phyloP scores from a whole-genome alignment of 2,329 filamentous ascomycete genomes.

The Juglanconis sp. region DNA sequence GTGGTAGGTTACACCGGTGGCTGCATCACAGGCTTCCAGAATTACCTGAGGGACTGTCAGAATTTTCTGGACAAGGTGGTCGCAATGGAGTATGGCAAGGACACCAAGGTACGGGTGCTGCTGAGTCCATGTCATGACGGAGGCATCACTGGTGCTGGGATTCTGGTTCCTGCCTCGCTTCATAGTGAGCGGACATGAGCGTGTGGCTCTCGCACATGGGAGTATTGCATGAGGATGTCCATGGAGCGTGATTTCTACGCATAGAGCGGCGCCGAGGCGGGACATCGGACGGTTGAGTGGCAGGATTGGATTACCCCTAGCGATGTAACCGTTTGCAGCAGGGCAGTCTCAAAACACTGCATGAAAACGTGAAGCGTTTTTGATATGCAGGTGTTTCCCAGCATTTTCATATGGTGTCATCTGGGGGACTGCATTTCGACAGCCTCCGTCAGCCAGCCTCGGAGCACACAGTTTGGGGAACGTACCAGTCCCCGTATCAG shows the following conservation, averaged over 20 bases:
- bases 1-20: constrained; percentile 78
- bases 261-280: not conserved
- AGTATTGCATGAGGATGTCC: not conserved
- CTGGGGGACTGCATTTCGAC: too few species aligned
- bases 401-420: too few species aligned
- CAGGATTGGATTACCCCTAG: not conserved
- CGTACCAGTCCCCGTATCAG: too few species aligned
- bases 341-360: not conserved
- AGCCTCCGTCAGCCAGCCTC: too few species aligned
- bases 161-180: constrained; percentile 49
- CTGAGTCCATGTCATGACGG: constrained; percentile 59
- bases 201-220: not conserved
- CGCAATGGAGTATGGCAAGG: constrained; percentile 33
- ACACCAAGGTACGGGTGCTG: constrained; percentile 34
- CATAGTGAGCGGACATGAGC: constrained; percentile 21
- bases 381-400: too few species aligned
- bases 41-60: constrained; percentile 70
- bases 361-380: too few species aligned
- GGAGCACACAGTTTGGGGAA: too few species aligned
- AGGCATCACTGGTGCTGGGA: constrained; percentile 59
- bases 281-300: not conserved
- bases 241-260: not conserved
- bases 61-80: constrained; percentile 59
- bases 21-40: constrained; percentile 75
- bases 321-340: not conserved